These are phyloP conservation scores for Staphylotrichum tortipilum DNA, from an alignment of 495 filamentous ascomycete species.

Conservation along the genomic window DNA sequence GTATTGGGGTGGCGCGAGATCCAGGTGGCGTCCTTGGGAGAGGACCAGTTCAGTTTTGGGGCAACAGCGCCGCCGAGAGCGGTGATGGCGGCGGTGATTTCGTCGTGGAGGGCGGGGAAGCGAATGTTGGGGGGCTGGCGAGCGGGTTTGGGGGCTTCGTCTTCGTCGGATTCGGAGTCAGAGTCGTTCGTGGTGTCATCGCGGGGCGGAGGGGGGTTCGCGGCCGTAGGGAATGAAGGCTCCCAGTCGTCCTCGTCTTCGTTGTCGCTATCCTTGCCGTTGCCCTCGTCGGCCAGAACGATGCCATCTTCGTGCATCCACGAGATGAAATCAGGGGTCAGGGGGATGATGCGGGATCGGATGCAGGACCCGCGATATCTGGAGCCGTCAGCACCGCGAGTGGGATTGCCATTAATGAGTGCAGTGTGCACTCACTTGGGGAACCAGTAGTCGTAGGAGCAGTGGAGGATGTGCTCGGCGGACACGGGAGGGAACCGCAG, in stretches of 20 bases:
- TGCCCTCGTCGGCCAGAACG: slow-evolving; percentile 58
- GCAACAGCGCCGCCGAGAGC: slow-evolving; percentile 73
- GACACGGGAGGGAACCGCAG: slow-evolving; percentile 77
- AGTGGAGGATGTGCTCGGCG: slow-evolving; percentile 80
- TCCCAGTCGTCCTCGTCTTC: slow-evolving; percentile 44
- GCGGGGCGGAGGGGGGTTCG: slow-evolving; percentile 20
- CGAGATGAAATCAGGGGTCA: slow-evolving; percentile 62
- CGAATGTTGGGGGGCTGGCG: slow-evolving; percentile 34
- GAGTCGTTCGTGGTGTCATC: slow-evolving; percentile 14
- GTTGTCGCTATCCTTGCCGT: slow-evolving; percentile 33
- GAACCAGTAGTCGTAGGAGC: slow-evolving; percentile 90
- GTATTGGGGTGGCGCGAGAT: slow-evolving; percentile 80
- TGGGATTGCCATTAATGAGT: no score
- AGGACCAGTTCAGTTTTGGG: slow-evolving; percentile 96
- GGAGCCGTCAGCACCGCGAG: slow-evolving; percentile 18
- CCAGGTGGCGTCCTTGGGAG: slow-evolving; percentile 94
- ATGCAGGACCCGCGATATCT: slow-evolving; percentile 72
- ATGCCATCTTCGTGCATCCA: slow-evolving; percentile 94
- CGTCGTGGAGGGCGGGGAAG: slow-evolving; percentile 61
- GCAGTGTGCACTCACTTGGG: slow-evolving; percentile 61
- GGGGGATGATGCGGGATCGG: slow-evolving; percentile 73
- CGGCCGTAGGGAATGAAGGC: slow-evolving; percentile 24
- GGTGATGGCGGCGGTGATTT: slow-evolving; percentile 65
- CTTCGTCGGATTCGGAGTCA: slow-evolving; percentile 31
- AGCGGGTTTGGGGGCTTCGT: slow-evolving; percentile 22